A percentile compares a stretch with the other conserved stretches of the same genome.
Conservation (phyloP, 805 yeast species). For the Barnettozyma californica region DNA sequence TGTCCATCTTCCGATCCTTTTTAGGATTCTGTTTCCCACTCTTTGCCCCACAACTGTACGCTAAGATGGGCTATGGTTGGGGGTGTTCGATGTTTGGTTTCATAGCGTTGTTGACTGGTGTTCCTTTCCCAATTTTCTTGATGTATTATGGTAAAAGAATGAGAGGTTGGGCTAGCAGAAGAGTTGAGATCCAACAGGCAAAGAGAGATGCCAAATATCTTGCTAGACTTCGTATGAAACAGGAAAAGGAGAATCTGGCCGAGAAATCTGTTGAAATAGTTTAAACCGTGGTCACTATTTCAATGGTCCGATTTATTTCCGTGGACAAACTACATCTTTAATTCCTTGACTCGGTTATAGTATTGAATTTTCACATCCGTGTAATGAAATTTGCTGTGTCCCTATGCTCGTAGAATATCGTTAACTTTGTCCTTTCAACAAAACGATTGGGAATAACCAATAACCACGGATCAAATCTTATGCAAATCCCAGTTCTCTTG, state of each 20-base stretch:
- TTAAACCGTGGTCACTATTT: not conserved
- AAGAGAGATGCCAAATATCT: slow-evolving; percentile 38
- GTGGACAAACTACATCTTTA: too few relatives aligned
- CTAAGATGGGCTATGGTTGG: slow-evolving; percentile 59
- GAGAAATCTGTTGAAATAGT: not conserved
- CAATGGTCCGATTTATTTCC: too few relatives aligned
- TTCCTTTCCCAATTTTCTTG: slow-evolving; percentile 61
- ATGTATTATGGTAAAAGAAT: slow-evolving; percentile 49
- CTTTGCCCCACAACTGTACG: slow-evolving; percentile 55
- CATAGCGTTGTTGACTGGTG: slow-evolving; percentile 48
- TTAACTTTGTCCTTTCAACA: too few relatives aligned
- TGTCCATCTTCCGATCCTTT: slow-evolving; percentile 57
- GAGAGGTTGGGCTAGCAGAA: slow-evolving; percentile 49
- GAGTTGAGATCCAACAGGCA: slow-evolving; percentile 43
- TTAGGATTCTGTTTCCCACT: slow-evolving; percentile 68
- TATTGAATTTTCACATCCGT: too few relatives aligned
- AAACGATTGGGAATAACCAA: too few relatives aligned
- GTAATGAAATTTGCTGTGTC: too few relatives aligned
- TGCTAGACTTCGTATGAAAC: slow-evolving; percentile 25
- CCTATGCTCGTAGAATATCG: too few relatives aligned
- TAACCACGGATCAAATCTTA: too few relatives aligned
- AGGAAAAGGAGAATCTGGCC: not conserved
- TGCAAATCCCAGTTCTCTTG: too few relatives aligned
- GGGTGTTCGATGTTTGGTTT: slow-evolving; percentile 59
- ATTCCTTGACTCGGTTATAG: too few relatives aligned